Conservation (phyloP, 768 basidiomycete species). For the Fomitopsis pulvina region DNA sequence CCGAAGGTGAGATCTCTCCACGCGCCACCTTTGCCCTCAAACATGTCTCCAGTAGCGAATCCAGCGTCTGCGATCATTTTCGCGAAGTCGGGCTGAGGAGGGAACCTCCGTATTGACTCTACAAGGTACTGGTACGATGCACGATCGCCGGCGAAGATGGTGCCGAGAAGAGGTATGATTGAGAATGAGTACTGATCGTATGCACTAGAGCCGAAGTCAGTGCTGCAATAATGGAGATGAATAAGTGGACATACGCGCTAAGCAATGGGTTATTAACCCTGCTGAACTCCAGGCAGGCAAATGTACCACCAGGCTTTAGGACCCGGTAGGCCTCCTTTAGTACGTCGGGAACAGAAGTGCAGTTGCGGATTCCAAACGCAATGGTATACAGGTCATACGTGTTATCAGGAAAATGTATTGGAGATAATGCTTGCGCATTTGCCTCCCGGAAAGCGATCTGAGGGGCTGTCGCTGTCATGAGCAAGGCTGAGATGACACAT, state of each 20-base stretch:
- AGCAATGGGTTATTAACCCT: constrained; percentile 85
- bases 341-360: constrained; percentile 86
- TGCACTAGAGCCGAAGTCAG: constrained; percentile 38
- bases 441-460: constrained; percentile 91
- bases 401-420: constrained; percentile 64
- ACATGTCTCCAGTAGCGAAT: constrained; percentile 56
- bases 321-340: constrained; percentile 88
- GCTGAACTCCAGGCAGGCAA: constrained; percentile 96
- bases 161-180: constrained; percentile 92
- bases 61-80: constrained; percentile 85
- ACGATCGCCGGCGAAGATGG: constrained; percentile 91
- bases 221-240: background rate
- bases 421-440: constrained; percentile 79
- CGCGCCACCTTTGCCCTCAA: constrained; percentile 70
- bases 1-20: constrained; percentile 87
- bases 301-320: constrained; percentile 91
- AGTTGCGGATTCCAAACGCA: constrained; percentile 97
- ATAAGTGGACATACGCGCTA: constrained; percentile 59
- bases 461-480: constrained; percentile 50
- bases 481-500: background rate
- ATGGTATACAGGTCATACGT: constrained; percentile 97
- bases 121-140: constrained; percentile 97
- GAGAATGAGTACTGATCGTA: constrained; percentile 97
- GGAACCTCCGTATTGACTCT: constrained; percentile 94
- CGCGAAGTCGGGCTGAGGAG: constrained; percentile 81